These are phyloP conservation scores for Starmerella apis DNA, from an alignment of 805 yeast genomes.

Conservation along the genomic window DNA sequence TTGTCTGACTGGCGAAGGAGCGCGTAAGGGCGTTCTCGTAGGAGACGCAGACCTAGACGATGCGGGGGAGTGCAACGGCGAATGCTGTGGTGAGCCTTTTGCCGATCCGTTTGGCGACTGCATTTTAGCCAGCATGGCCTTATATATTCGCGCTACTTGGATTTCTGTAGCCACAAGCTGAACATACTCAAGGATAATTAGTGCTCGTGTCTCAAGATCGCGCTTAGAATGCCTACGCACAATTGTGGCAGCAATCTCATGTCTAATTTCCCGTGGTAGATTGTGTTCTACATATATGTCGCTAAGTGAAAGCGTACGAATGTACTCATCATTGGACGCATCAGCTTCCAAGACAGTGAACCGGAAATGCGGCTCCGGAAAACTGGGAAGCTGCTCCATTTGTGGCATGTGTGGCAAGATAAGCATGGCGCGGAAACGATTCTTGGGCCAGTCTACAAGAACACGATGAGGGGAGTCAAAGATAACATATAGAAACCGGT, in stretches of 20 bases:
- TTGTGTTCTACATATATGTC: slow-evolving; percentile 50
- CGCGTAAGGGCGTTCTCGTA: slow-evolving; percentile 1
- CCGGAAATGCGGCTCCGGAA: slow-evolving; percentile 28
- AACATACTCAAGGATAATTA: slow-evolving; percentile 43
- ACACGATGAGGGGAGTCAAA: slow-evolving; percentile 53
- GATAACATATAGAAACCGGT: slow-evolving; percentile 37
- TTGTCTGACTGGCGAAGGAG: neutral
- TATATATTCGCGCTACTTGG: slow-evolving; percentile 56
- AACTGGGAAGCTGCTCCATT: slow-evolving; percentile 30
- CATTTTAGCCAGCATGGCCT: slow-evolving; percentile 34
- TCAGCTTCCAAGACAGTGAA: slow-evolving; percentile 38
- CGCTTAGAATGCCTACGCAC: slow-evolving; percentile 20
- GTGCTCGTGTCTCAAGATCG: slow-evolving; percentile 30
- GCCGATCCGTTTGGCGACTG: slow-evolving; percentile 14
- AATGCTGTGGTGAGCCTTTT: slow-evolving; percentile 10
- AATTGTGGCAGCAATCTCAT: slow-evolving; percentile 35
- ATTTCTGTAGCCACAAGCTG: slow-evolving; percentile 47
- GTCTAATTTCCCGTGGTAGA: slow-evolving; percentile 35
- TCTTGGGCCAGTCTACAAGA: slow-evolving; percentile 54
- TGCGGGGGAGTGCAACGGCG: slow-evolving; percentile 13
- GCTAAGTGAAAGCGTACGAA: slow-evolving; percentile 39
- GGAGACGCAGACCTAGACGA: neutral
- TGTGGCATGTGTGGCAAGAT: slow-evolving; percentile 44
- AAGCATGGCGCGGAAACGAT: slow-evolving; percentile 53
- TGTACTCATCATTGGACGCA: slow-evolving; percentile 38